These are phyloP conservation scores for Pichia sp. DNA, from an alignment of 1,139 yeast species.

Conservation along the genomic window DNA sequence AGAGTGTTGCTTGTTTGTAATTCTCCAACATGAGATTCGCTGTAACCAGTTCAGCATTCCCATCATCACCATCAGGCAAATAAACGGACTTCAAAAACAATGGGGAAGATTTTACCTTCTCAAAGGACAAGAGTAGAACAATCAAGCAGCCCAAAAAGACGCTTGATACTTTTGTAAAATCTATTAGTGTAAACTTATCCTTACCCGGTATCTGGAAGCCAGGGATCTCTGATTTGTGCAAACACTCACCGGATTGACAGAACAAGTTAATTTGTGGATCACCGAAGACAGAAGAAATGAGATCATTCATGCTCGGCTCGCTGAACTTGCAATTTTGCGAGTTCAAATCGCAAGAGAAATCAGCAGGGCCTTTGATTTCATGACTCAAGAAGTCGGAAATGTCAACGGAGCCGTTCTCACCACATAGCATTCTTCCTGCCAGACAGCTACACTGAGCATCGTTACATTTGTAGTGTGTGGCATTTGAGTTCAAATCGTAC, in stretches of 20 bases:
- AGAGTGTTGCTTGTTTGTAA: slow-evolving; percentile 69
- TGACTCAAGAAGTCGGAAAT: slow-evolving; percentile 88
- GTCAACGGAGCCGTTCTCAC: slow-evolving; percentile 89
- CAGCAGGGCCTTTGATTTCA: slow-evolving; percentile 91
- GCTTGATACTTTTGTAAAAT: slow-evolving; percentile 42
- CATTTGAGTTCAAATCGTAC: slow-evolving; percentile 56
- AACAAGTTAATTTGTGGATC: slow-evolving; percentile 79
- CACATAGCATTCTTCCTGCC: slow-evolving; percentile 91
- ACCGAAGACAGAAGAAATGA: slow-evolving; percentile 86
- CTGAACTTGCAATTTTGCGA: slow-evolving; percentile 67
- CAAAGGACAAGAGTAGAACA: slow-evolving; percentile 41
- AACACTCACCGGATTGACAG: slow-evolving; percentile 84
- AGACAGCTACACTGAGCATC: slow-evolving; percentile 78
- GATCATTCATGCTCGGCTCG: slow-evolving; percentile 94
- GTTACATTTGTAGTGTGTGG: slow-evolving; percentile 75
- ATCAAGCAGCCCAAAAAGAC: slow-evolving; percentile 41
- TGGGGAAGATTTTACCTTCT: slow-evolving; percentile 60
- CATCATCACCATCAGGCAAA: slow-evolving; percentile 28
- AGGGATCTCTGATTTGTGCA: slow-evolving; percentile 88
- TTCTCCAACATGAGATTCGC: slow-evolving; percentile 40
- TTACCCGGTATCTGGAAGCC: slow-evolving; percentile 74
- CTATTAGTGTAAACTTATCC: slow-evolving; percentile 41
- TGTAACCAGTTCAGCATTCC: slow-evolving; percentile 32
- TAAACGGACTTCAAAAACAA: slow-evolving; percentile 39
- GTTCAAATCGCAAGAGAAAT: slow-evolving; percentile 70